Evolutionary conservation across 2,329 filamentous ascomycete genomes (phyloP).

Genomic region (Pseudocercospora eumusae): DNA sequence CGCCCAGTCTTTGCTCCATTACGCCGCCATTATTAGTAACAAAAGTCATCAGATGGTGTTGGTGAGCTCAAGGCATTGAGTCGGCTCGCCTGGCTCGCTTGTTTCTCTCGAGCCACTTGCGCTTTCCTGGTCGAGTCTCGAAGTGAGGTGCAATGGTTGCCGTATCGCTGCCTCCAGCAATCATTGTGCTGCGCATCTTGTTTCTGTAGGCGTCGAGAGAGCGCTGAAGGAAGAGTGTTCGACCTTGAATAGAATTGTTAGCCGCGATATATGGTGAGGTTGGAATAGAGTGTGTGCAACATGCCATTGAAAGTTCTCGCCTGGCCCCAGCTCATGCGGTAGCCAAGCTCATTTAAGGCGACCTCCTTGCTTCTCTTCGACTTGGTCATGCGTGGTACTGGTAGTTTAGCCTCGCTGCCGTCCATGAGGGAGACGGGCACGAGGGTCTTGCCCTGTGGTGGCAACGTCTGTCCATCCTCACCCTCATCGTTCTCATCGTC

Average conservation of each 20-base stretch:
- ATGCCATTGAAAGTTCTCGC: slow-evolving; percentile 81
- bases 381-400: slow-evolving; percentile 72
- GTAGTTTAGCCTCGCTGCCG: slow-evolving; percentile 70
- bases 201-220: slow-evolving; percentile 91
- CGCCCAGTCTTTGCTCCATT: not conserved
- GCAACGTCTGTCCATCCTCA: slow-evolving; percentile 39
- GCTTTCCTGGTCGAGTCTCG: slow-evolving; percentile 84
- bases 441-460: slow-evolving; percentile 48
- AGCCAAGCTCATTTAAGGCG: slow-evolving; percentile 88
- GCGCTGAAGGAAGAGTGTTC: slow-evolving; percentile 29
- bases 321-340: slow-evolving; percentile 95
- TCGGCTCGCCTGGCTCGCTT: slow-evolving; percentile 39
- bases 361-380: slow-evolving; percentile 76
- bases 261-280: slow-evolving; percentile 13
- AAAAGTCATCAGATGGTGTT: not conserved
- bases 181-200: slow-evolving; percentile 82
- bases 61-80: slow-evolving; percentile 20
- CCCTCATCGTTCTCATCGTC: slow-evolving; percentile 64
- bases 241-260: slow-evolving; percentile 25
- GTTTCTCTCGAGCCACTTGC: slow-evolving; percentile 55
- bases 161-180: slow-evolving; percentile 74
- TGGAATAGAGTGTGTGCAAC: slow-evolving; percentile 16
- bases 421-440: slow-evolving; percentile 58
- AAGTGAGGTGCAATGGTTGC: slow-evolving; percentile 77
- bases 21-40: not conserved